Evolutionary conservation across 352 stramenopile species (phyloP).

Genomic region (Globisporangium solare): DNA sequence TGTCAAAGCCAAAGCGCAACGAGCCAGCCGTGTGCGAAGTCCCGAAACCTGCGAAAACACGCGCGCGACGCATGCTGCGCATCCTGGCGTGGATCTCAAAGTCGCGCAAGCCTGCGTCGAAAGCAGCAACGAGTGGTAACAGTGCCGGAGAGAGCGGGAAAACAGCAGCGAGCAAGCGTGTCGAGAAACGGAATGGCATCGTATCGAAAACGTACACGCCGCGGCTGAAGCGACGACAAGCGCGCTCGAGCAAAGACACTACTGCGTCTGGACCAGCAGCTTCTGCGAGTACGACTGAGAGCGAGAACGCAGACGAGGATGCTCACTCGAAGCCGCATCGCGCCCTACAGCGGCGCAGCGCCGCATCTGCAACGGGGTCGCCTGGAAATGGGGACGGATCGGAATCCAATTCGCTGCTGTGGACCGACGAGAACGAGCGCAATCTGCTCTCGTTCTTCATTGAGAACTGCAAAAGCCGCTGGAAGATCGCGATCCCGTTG

Average conservation of each 20-base stretch:
- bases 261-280: background rate
- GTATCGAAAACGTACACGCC: constrained; percentile 49
- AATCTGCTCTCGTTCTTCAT: constrained; percentile 65
- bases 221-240: constrained; percentile 26
- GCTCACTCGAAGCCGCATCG: constrained; percentile 10
- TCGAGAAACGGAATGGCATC: constrained; percentile 44
- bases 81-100: constrained; percentile 74
- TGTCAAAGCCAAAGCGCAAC: constrained; percentile 45
- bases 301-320: constrained; percentile 11
- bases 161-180: background rate
- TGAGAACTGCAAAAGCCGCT: constrained; percentile 56
- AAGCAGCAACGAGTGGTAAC: constrained; percentile 6
- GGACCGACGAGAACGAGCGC: constrained; percentile 52
- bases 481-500: constrained; percentile 55
- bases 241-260: constrained; percentile 8
- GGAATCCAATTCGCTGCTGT: constrained; percentile 24
- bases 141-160: background rate
- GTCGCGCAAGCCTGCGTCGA: constrained; percentile 35
- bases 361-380: background rate
- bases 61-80: constrained; percentile 58
- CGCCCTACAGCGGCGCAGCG: background rate
- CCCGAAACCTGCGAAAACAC: constrained; percentile 55
- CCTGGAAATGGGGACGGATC: background rate
- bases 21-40: constrained; percentile 52
- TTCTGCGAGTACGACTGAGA: constrained; percentile 1